Evolutionary conservation across 2,329 filamentous ascomycete species (phyloP).

Genomic region (Paecilomyces niveus): DNA sequence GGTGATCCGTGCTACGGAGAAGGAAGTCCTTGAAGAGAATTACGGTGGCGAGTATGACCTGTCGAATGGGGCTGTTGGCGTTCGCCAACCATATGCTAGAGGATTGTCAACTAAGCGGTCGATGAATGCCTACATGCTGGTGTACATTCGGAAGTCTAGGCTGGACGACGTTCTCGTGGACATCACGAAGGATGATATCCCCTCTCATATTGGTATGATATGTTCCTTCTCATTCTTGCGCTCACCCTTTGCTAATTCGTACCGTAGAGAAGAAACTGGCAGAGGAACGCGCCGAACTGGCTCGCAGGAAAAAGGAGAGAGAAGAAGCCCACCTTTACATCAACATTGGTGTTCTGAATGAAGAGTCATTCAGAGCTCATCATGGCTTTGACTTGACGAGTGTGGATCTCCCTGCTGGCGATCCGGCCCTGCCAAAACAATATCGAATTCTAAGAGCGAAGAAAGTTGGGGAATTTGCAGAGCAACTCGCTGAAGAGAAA

Average conservation of each 20-base stretch:
- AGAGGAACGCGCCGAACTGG: slow-evolving; percentile 70
- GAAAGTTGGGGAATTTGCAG: slow-evolving; percentile 67
- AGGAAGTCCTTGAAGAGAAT: slow-evolving; percentile 92
- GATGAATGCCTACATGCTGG: slow-evolving; percentile 96
- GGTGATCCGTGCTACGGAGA: slow-evolving; percentile 85
- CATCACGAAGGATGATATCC: slow-evolving; percentile 71
- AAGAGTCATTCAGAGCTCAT: slow-evolving; percentile 72
- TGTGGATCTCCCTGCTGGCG: slow-evolving; percentile 55
- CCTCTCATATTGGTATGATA: slow-evolving; percentile 65
- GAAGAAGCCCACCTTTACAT: slow-evolving; percentile 95
- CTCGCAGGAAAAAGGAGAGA: slow-evolving; percentile 75
- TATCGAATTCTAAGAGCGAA: slow-evolving; percentile 71
- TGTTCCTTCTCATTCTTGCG: background rate
- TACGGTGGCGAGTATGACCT: slow-evolving; percentile 79
- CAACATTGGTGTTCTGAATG: slow-evolving; percentile 71
- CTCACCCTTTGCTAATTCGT: slow-evolving; percentile 13
- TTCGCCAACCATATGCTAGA: slow-evolving; percentile 58
- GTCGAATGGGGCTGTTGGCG: slow-evolving; percentile 49
- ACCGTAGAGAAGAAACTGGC: slow-evolving; percentile 61
- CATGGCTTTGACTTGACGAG: slow-evolving; percentile 76
- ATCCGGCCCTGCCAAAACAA: slow-evolving; percentile 61
- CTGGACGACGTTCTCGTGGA: slow-evolving; percentile 75
- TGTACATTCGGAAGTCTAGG: slow-evolving; percentile 84
- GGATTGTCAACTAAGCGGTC: slow-evolving; percentile 59
- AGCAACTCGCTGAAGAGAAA: slow-evolving; percentile 63